A percentile compares a stretch with the other conserved stretches of the same genome.
Evolutionary conservation across 305 asterid species (phyloP).

Genomic region (Salvia sclarea): DNA sequence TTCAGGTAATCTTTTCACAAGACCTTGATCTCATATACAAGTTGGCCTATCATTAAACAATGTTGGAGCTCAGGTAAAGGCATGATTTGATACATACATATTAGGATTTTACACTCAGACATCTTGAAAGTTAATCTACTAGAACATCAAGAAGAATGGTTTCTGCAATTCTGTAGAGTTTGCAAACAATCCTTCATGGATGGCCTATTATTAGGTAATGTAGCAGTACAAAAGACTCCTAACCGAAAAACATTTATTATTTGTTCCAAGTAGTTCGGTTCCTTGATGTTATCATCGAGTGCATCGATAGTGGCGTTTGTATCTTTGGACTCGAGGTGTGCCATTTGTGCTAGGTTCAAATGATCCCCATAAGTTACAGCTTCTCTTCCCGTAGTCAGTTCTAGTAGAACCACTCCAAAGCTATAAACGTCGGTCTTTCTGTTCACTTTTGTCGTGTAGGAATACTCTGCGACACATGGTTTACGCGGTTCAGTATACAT

Average conservation of each 20-base stretch:
- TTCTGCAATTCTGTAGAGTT: slow-evolving; percentile 7
- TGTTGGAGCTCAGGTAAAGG: no score
- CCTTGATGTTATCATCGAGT: slow-evolving; percentile 31
- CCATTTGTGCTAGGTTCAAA: slow-evolving; percentile 35
- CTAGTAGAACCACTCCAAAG: slow-evolving; percentile 40
- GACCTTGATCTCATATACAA: no score
- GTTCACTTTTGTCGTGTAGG: slow-evolving; percentile 31
- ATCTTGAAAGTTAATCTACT: background rate
- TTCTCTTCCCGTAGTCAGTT: slow-evolving; percentile 33
- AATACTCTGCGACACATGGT: slow-evolving; percentile 32
- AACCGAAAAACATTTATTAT: slow-evolving; percentile 32
- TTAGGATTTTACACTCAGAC: background rate
- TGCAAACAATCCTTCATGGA: slow-evolving; percentile 39
- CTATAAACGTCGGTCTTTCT: slow-evolving; percentile 37
- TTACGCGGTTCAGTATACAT: background rate
- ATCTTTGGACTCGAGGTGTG: slow-evolving; percentile 16
- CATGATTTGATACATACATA: background rate
- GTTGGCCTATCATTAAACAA: no score
- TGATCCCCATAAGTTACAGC: slow-evolving; percentile 32
- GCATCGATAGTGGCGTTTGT: slow-evolving; percentile 9
- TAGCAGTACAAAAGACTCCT: slow-evolving; percentile 33
- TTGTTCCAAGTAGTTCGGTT: slow-evolving; percentile 25
- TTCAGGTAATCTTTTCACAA: background rate
- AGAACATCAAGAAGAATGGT: background rate
- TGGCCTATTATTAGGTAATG: slow-evolving; percentile 33